A percentile compares a stretch with the other conserved stretches of the same genome.
Conservation (phyloP, 1,139 yeast species). For the Maudiozyma humilis region DNA sequence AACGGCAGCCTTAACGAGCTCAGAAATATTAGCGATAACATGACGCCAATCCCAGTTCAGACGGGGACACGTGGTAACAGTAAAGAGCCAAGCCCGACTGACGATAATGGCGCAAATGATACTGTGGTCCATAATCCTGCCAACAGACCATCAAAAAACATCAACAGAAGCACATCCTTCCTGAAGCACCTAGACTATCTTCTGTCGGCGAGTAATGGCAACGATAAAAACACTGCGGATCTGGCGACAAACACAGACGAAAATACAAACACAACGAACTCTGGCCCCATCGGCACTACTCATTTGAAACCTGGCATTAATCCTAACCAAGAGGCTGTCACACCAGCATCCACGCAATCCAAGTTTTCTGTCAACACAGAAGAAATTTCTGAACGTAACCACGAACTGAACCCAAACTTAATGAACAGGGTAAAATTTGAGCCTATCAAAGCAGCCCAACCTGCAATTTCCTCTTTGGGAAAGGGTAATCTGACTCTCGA, state of each 20-base stretch:
- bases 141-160: conserved; percentile 6
- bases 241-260: conserved; percentile 26
- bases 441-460: conserved; percentile 41
- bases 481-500: conserved; percentile 61
- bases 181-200: conserved; percentile 33
- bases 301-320: not conserved
- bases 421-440: conserved; percentile 43
- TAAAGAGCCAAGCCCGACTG: not conserved
- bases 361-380: conserved; percentile 1
- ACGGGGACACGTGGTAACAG: not conserved
- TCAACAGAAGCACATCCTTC: conserved; percentile 27
- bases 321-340: not conserved
- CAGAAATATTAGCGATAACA: not conserved
- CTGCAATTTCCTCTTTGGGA: conserved; percentile 57
- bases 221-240: conserved; percentile 3
- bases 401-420: not conserved
- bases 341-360: conserved; percentile 2
- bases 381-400: conserved; percentile 3
- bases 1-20: not conserved
- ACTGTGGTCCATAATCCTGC: conserved; percentile 15
- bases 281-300: not conserved
- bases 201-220: conserved; percentile 17
- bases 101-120: conserved; percentile 8
- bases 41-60: not conserved
- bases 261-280: not conserved